Evolutionary conservation across 495 filamentous ascomycete genomes (phyloP).

Genomic region (Tuber brumale): DNA sequence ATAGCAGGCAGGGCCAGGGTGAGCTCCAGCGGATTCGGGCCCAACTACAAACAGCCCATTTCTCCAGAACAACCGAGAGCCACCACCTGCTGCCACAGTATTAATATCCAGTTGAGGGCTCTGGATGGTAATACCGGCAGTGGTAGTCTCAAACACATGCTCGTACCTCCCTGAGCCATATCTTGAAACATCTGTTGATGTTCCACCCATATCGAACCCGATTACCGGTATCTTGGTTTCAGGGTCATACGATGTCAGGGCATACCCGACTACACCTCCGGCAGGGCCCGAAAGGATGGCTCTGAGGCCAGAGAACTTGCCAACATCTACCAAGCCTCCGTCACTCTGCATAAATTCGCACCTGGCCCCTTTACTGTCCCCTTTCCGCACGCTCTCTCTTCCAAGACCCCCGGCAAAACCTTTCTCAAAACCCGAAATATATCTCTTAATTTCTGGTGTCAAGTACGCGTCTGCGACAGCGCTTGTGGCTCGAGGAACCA

Average conservation of each 20-base stretch:
- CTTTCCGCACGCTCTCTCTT: conserved; percentile 56
- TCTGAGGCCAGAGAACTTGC: conserved; percentile 65
- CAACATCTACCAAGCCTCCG: conserved; percentile 70
- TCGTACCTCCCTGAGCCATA: conserved; percentile 87
- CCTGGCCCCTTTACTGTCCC: conserved; percentile 52
- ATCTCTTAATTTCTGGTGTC: conserved; percentile 91
- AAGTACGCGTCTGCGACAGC: conserved; percentile 94
- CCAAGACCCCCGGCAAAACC: conserved; percentile 68
- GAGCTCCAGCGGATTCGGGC: conserved; percentile 85
- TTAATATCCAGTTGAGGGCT: conserved; percentile 96
- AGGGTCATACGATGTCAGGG: conserved; percentile 83
- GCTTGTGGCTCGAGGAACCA: conserved; percentile 80
- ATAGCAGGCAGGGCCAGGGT: conserved; percentile 92
- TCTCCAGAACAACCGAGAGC: conserved; percentile 78
- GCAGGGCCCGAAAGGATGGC: conserved; percentile 76
- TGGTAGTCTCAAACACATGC: conserved; percentile 95
- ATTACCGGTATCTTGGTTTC: conserved; percentile 84
- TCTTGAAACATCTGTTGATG: conserved; percentile 87
- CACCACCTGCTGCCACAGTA: conserved; percentile 90
- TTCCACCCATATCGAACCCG: conserved; percentile 93
- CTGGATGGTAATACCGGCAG: conserved; percentile 90
- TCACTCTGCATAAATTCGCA: conserved; percentile 88
- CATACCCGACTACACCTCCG: conserved; percentile 86
- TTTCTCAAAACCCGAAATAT: conserved; percentile 79
- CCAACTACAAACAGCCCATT: conserved; percentile 97